Base-by-base conservation (phyloP, 352 stramenopile species). In the Globisporangium irregulare region DNA sequence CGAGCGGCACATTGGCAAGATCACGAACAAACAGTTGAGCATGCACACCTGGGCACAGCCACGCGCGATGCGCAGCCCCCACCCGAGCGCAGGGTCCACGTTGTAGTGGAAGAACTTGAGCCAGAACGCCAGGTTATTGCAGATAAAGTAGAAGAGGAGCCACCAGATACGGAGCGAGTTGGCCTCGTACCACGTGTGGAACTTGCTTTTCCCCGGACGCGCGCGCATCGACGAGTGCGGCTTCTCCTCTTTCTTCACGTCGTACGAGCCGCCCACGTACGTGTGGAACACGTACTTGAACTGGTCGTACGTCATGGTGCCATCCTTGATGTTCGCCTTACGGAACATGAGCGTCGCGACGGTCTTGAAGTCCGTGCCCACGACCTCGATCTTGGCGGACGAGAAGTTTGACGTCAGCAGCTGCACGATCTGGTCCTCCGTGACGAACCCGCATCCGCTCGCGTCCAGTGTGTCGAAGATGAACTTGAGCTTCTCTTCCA, bases 391-490 rank as follows among this genome's bases (percentile, higher is more conserved):
- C 64, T 89, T 87, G 46, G 86, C 86, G 18, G 64, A 71, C 15
- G 87, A 80, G 46, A 95, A 95, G 73, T 93, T 95, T 32, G 80
- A 79, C 46, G 82, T 76, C 7, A 95, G 66, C 41, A 95, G 73
- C 63, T 82, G 67, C 27, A 84, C 77, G 50, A 93, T 76, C 67
- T 93, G 87, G 29, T 83, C 75, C 62, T 82, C 70, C 6, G 82
- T 84, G 56, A 95, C 79, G 58, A 70, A 80, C 18, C 82, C 82
- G 7, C 70, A 67, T 43, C 78, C 75, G 58, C 87, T 74, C 0
- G 74, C 71, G 65, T 95, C 87, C 6, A 95, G 74, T 38, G 85
- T 92, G 55, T 95, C 85, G 53, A 95, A 95, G 65, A 95, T 95
- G 67, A 93, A 93, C 29, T 73, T 81, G 46, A 95, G 75, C 59